Evolutionary conservation across 306 rosid species (phyloP).

Genomic region (Cucumis melo): DNA sequence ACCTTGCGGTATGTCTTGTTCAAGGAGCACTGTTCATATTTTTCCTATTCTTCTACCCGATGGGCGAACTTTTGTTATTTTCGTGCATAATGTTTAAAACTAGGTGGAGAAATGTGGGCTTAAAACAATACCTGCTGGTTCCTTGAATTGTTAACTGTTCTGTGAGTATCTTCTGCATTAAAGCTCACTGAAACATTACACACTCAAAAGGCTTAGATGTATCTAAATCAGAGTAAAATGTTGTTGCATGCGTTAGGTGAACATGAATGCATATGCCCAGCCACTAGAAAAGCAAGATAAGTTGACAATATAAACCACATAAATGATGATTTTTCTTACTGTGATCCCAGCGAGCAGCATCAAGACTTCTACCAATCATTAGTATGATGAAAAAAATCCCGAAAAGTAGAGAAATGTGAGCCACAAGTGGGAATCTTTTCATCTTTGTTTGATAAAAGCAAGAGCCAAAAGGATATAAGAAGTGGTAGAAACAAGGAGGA

Average conservation of each 20-base stretch:
- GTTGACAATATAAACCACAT: constrained; percentile 4
- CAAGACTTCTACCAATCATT: constrained; percentile 23
- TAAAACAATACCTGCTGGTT: neutral
- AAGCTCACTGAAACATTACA: neutral
- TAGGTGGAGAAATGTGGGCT: neutral
- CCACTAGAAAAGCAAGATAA: neutral
- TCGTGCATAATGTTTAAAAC: neutral
- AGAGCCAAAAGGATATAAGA: neutral
- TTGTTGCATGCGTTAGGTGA: neutral
- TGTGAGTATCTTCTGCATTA: neutral
- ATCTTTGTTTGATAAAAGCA: constrained; percentile 15
- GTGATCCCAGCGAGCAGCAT: neutral
- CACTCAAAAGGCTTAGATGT: neutral
- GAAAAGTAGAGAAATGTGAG: constrained; percentile 23
- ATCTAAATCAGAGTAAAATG: neutral
- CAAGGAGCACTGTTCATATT: neutral
- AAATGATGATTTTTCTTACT: constrained; percentile 24
- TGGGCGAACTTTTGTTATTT: neutral
- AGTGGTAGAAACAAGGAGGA: neutral
- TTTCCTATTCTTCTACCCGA: neutral
- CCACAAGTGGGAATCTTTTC: constrained; percentile 29
- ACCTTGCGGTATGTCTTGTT: no score
- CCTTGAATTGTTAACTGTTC: neutral
- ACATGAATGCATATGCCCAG: neutral
- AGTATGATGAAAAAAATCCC: constrained; percentile 29